Evolutionary conservation across 2,329 filamentous ascomycete genomes (phyloP), one percentile per base, ranked within the genome.

Genomic region (Periconia macrospinosa): DNA sequence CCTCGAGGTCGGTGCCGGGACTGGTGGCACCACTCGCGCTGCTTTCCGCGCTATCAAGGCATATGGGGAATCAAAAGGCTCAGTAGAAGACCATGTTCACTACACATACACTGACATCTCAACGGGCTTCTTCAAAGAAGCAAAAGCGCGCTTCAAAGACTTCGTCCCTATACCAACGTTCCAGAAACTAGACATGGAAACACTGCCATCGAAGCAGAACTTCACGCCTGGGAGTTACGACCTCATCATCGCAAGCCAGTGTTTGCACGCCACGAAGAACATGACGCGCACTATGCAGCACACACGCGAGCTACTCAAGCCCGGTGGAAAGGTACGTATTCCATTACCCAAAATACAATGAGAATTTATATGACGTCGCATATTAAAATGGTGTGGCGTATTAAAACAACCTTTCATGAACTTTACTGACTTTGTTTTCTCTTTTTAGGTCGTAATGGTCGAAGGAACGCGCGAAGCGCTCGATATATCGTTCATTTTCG

Each of bases 401-500:
- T 27, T 27, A 8, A 8, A 27, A 27, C 5, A 27, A 27, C 23
- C 23, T 27, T 27, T 3, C 23, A 27, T 27, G 23, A 27, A 27
- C 23, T 27, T 27, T 27, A 8, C 23, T 27, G 23, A 27, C 23
- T 27, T 27, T 27, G 23, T 5, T 5, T 5, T 27, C 23, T 5
- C 23, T 27, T 3, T 27, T 27, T 27, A 27, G 23, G 23, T 27
- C 23, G 2, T 42, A 14, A n/a, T 42, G 41, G n/a, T 42, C 41
- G 41, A 42, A n/a, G n/a, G 11, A 18, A 42, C 41, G 41, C 41
- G n/a, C 10, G 11, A 14, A 18, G 41, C n/a, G 7, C 10, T 42
- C n/a, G 11, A 18, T 9, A 18, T 42, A 42, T 42, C 41, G 30
- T 43, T 73, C 49, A 62, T 71, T 2, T 69, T 77, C n/a, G 73